Evolutionary conservation across 257 asterid species (phyloP), one percentile per base, ranked within the genome.

Genomic region (Knoxia roxburghii): DNA sequence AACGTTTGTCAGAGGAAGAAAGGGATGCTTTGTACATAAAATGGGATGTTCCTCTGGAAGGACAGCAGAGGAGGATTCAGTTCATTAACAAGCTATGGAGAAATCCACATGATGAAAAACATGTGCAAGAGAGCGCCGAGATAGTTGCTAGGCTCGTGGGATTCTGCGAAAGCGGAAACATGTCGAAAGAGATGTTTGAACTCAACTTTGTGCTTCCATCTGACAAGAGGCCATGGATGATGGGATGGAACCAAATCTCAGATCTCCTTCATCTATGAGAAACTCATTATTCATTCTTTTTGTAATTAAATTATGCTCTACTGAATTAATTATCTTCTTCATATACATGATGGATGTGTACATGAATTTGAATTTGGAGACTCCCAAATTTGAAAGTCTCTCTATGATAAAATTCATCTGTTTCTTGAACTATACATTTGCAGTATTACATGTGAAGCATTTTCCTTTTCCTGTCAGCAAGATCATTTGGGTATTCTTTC

Each of bases 161-260:
- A 12, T 87, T 87, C 74, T 81, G 87, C 11, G 89, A 86, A 77
- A 77, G 85, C 67, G 97, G 95, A 55, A 89, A 84, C 48, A 67
- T 89, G 85, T 85, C 98, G 0, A 89, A 80, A 72, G 98, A 92
- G 82, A 92, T 92, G 97, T 86, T 92, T 65, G 97, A 87, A 81
- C 92, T 92, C 12, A 92, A 87, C 65, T 92, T 92, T 65, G 92
- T 81, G 64, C 90, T 80, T 67, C 98, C 96, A 53, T 84, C 94
- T 0, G 95, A 89, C 75, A 87, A 77, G 81, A 76, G 90, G 75
- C 92, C 89, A 45, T 91, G 98, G 98, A 78, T 83, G 32, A 66
- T 80, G 66, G 96, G 90, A 63, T 89, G 98, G 98, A 84, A 86
- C 87, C 98, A 87, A 79, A 84, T 91, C 8, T 87, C 85, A 15